A percentile compares a stretch with the other conserved stretches of the same genome.
Evolutionary conservation across 2,329 filamentous ascomycete species (phyloP).

Genomic region (Ophiostoma montium): DNA sequence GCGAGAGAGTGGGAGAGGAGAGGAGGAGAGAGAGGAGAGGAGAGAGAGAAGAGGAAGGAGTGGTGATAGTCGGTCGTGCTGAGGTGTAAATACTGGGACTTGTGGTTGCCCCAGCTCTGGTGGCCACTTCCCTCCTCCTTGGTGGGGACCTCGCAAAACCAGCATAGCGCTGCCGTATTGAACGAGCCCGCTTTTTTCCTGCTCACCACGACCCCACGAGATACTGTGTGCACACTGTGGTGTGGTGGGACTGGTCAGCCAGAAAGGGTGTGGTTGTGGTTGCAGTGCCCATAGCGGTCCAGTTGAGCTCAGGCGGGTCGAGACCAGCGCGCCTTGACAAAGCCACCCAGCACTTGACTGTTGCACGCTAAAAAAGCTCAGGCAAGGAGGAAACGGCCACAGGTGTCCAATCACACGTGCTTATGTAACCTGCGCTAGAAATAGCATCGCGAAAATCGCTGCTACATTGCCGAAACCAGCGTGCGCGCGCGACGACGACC

Average conservation of each 20-base stretch:
- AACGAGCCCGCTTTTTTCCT: conserved; percentile 8
- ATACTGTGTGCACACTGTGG: conserved; percentile 10
- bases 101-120: conserved; percentile 11
- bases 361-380: background rate
- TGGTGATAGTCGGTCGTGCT: conserved; percentile 3
- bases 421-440: background rate
- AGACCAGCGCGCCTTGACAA: too few relatives aligned
- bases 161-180: conserved; percentile 9
- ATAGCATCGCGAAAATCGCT: too few relatives aligned
- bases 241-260: background rate
- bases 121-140: background rate
- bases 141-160: conserved; percentile 10
- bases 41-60: conserved; percentile 4
- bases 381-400: background rate
- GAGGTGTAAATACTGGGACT: conserved; percentile 3
- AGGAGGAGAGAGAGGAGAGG: conserved; percentile 6
- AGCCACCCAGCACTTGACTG: too few relatives aligned
- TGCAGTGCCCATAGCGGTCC: background rate
- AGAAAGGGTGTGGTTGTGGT: conserved; percentile 2
- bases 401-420: background rate
- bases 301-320: background rate
- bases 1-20: background rate
- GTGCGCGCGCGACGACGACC: too few relatives aligned
- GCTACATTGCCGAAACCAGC: too few relatives aligned
- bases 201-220: background rate